Conservation (phyloP, 768 basidiomycete genomes). For the Phlegmacium glaucopus region DNA sequence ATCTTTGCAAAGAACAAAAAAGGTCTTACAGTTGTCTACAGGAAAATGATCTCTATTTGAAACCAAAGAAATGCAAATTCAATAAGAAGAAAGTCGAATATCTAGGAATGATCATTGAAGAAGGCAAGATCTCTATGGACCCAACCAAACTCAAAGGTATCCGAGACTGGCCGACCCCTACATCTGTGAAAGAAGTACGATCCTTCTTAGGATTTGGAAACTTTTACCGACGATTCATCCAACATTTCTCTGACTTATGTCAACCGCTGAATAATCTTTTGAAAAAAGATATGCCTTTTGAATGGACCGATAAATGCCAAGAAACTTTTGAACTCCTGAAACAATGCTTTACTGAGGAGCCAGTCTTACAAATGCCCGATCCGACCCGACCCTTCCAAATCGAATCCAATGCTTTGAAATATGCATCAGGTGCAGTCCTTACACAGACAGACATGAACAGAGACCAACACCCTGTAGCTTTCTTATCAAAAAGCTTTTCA, state of each 20-base stretch:
- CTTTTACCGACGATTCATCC: constrained; percentile 34
- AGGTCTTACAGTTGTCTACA: too few relatives aligned
- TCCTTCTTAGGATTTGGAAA: constrained; percentile 42
- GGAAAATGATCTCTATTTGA: constrained; percentile 27
- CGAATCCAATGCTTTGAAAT: constrained; percentile 28
- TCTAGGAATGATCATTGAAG: constrained; percentile 29
- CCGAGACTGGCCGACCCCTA: constrained; percentile 34
- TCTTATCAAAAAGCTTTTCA: constrained; percentile 27
- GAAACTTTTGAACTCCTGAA: constrained; percentile 31
- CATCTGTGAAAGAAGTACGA: constrained; percentile 27
- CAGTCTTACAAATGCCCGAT: constrained; percentile 20
- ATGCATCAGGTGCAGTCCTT: constrained; percentile 30
- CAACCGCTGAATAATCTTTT: constrained; percentile 25
- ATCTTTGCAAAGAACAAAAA: constrained; percentile 16
- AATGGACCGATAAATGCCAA: constrained; percentile 20
- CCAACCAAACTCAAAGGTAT: constrained; percentile 33
- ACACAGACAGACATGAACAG: constrained; percentile 24
- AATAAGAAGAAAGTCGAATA: constrained; percentile 19
- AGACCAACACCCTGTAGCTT: constrained; percentile 34
- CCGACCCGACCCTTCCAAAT: constrained; percentile 18
- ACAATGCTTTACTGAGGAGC: constrained; percentile 16
- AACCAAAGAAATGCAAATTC: constrained; percentile 36
- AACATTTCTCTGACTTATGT: constrained; percentile 24
- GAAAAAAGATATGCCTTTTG: constrained; percentile 21
- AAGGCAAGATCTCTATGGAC: constrained; percentile 31